Evolutionary conservation across 495 filamentous ascomycete species (phyloP).

Genomic region (Hyaloscypha hepaticicola): DNA sequence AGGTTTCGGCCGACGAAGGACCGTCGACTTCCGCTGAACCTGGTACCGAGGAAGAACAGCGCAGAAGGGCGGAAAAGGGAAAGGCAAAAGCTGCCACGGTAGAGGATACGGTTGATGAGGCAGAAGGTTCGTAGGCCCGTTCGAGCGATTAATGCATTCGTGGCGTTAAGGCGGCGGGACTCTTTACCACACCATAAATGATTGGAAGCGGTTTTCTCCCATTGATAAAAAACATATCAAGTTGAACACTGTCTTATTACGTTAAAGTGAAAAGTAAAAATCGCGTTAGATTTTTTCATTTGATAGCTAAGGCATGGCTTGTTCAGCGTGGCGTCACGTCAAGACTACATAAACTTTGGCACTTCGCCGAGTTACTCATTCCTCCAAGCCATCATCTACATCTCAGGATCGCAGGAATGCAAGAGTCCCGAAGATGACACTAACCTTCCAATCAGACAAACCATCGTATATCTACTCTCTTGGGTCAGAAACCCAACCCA

Average conservation of each 20-base stretch:
- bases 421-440: background rate
- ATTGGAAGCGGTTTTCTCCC: background rate
- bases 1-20: background rate
- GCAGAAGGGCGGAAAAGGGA: constrained; percentile 15
- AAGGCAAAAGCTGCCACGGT: constrained; percentile 28
- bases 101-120: constrained; percentile 28
- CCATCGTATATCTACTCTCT: background rate
- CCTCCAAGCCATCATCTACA: background rate
- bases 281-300: background rate
- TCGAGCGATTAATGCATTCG: background rate
- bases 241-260: background rate
- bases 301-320: background rate
- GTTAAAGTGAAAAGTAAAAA: background rate
- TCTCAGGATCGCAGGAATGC: background rate
- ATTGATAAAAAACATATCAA: background rate
- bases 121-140: background rate
- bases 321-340: background rate
- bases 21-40: background rate
- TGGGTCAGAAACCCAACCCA: background rate
- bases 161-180: background rate
- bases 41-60: constrained; percentile 4
- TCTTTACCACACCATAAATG: background rate
- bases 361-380: background rate
- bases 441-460: background rate
- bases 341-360: background rate